Evolutionary conservation across 129 eudicot species (phyloP), one percentile per base, ranked within the genome.

Genomic region (Sambucus nigra): DNA sequence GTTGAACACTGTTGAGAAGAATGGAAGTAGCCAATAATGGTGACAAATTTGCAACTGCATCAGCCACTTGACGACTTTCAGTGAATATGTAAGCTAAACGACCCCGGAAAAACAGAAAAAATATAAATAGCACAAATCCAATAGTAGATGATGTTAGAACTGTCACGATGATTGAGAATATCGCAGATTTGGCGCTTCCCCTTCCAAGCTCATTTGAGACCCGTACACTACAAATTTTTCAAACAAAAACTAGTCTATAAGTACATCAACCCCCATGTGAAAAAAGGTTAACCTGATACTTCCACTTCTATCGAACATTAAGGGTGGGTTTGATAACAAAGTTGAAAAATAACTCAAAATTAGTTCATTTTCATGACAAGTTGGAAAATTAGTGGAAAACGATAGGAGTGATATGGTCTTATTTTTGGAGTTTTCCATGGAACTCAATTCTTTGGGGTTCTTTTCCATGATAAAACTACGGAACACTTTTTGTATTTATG

Each of bases 161-260:
- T 28, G 57, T 64, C 19, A 31, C 41, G 41, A 44, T 1, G 10
- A 77, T 68, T 14, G 84, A 55, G 45, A 77, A 77, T 29, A 64
- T 77, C 38, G 78, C 84, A 19, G 79, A 69, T 32, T 25, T 59
- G 5, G 79, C 61, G 69, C 65, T 59, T 22, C 84, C 84, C 27
- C 61, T 72, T 52, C 84, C 84, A 16, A 77, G 79, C 63, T 77
- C 84, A 56, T 77, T 77, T 10, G 84, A 60, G n/a, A 77, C 79
- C 12, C 84, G 65, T 5, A 77, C 84, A 24, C 84, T 77, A 39
- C 20, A 57, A 25, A 44, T 8, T 19, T 47, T 19, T 12, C 3
- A 12, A 18, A 0, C 3, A 42, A 15, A 15, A 16, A 16, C 5
- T 35, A 2, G 12, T 35, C 4, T 31, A 31, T 31, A 3, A 31